phyloP scores from a whole-genome alignment of 2,329 filamentous ascomycete species.

The Parastagonospora nodorum region DNA sequence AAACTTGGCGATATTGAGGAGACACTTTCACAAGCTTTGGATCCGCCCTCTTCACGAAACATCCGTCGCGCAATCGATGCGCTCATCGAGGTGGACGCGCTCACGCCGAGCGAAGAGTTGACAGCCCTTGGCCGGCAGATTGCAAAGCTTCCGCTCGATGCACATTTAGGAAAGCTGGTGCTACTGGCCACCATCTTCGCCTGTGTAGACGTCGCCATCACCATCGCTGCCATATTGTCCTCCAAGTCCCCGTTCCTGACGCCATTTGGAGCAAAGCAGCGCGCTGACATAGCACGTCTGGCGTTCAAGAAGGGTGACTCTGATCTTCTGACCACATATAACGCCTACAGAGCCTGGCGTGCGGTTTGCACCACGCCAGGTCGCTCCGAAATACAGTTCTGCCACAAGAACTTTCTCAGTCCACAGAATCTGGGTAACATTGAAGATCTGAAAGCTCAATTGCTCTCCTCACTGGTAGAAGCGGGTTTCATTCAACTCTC shows the following conservation, averaged over 20 bases:
- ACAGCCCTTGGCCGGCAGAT: conserved; percentile 86
- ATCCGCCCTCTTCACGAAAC: conserved; percentile 89
- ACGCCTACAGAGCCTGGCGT: conserved; percentile 90
- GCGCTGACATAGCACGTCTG: conserved; percentile 78
- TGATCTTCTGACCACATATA: conserved; percentile 89
- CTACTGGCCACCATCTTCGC: conserved; percentile 84
- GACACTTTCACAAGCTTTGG: conserved; percentile 83
- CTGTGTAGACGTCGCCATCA: conserved; percentile 89
- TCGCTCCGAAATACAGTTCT: conserved; percentile 84
- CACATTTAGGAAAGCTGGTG: conserved; percentile 92
- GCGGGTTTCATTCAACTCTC: conserved; percentile 81
- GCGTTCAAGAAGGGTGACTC: conserved; percentile 86
- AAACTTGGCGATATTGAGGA: conserved; percentile 92
- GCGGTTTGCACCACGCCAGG: conserved; percentile 73
- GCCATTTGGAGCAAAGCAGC: conserved; percentile 79
- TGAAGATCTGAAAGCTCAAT: conserved; percentile 92
- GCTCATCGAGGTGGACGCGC: conserved; percentile 86
- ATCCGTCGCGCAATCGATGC: conserved; percentile 92
- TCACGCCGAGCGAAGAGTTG: conserved; percentile 80
- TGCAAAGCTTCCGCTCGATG: conserved; percentile 86
- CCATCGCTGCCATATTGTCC: conserved; percentile 88
- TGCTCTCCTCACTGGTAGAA: conserved; percentile 83
- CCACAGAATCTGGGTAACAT: conserved; percentile 89
- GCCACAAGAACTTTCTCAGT: conserved; percentile 90
- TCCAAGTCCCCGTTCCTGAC: conserved; percentile 93